These are phyloP conservation scores for Berkeleyomyces rouxiae DNA, from an alignment of 2,329 filamentous ascomycete genomes.

Conservation along the genomic window DNA sequence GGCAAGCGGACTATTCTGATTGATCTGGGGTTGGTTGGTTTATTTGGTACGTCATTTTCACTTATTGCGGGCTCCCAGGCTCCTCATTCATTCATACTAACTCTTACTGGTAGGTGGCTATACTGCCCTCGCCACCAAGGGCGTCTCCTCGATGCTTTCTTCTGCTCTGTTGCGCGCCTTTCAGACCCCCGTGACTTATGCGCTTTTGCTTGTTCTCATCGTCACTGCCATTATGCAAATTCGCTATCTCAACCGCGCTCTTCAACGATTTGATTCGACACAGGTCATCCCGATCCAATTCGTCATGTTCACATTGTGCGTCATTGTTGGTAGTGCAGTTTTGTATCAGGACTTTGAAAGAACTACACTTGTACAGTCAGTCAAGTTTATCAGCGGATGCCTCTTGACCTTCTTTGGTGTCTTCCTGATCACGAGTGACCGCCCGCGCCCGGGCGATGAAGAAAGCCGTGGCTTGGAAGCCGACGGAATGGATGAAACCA, in stretches of 20 bases:
- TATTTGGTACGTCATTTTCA: conserved; percentile 54
- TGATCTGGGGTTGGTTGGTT: conserved; percentile 77
- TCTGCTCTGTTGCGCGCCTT: conserved; percentile 79
- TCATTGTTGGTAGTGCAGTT: conserved; percentile 85
- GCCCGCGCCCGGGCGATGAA: conserved; percentile 40
- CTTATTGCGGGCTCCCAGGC: neutral
- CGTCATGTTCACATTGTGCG: conserved; percentile 86
- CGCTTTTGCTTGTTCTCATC: conserved; percentile 62
- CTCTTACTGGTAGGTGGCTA: conserved; percentile 50
- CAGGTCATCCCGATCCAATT: conserved; percentile 98
- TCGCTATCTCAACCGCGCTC: conserved; percentile 74
- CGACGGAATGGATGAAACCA: conserved; percentile 47
- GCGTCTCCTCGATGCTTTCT: conserved; percentile 85
- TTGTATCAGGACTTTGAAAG: conserved; percentile 91
- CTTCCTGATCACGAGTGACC: conserved; percentile 87
- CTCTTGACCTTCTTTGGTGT: conserved; percentile 87
- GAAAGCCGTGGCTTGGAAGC: conserved; percentile 35
- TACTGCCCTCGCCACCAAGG: conserved; percentile 92
- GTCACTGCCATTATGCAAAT: conserved; percentile 90
- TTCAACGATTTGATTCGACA: conserved; percentile 91
- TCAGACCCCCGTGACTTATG: conserved; percentile 81
- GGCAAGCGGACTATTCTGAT: conserved; percentile 79
- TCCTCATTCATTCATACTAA: neutral
- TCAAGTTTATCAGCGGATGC: conserved; percentile 82
- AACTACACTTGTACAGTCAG: conserved; percentile 52